These are phyloP conservation scores for Dothiorella sarmentorum DNA, from an alignment of 2,329 filamentous ascomycete genomes.

Conservation along the genomic window DNA sequence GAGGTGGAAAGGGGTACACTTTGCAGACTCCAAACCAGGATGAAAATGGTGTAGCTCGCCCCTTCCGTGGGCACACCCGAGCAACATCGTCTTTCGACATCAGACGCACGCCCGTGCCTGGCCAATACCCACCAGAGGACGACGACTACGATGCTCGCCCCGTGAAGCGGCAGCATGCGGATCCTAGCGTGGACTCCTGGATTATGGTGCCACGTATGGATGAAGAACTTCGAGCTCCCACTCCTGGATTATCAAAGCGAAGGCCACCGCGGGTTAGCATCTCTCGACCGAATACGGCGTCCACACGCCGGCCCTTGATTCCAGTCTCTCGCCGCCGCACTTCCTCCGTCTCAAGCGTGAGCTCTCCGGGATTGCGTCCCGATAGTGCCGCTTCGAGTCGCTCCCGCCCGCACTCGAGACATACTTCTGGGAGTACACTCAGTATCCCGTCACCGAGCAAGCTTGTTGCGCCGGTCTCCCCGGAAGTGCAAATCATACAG, in stretches of 20 bases:
- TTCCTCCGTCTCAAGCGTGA: conserved; percentile 18
- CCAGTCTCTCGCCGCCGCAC: conserved; percentile 1
- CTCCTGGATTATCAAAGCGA: conserved; percentile 1
- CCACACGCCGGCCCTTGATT: conserved; percentile 2
- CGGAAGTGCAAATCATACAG: conserved; percentile 70
- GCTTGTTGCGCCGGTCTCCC: conserved; percentile 40
- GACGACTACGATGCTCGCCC: conserved; percentile 37
- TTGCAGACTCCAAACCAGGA: conserved; percentile 36
- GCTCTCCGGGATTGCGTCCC: conserved; percentile 16
- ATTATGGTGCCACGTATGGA: conserved; percentile 10
- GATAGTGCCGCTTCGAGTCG: neutral
- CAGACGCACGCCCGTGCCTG: conserved; percentile 44
- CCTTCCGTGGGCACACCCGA: conserved; percentile 29
- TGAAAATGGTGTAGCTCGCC: conserved; percentile 24
- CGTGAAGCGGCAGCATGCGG: conserved; percentile 43
- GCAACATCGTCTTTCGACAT: conserved; percentile 5
- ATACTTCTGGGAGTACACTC: neutral
- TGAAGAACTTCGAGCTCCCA: conserved; percentile 7
- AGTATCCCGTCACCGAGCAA: conserved; percentile 21
- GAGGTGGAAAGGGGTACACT: conserved; percentile 70
- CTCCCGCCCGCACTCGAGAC: conserved; percentile 9
- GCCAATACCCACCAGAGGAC: conserved; percentile 52
- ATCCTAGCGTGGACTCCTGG: conserved; percentile 2
- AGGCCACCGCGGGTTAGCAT: conserved; percentile 4
- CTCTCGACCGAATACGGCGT: neutral